Base-by-base conservation (phyloP, 2,329 filamentous ascomycete species). In the Rhynchosporium agropyri region DNA sequence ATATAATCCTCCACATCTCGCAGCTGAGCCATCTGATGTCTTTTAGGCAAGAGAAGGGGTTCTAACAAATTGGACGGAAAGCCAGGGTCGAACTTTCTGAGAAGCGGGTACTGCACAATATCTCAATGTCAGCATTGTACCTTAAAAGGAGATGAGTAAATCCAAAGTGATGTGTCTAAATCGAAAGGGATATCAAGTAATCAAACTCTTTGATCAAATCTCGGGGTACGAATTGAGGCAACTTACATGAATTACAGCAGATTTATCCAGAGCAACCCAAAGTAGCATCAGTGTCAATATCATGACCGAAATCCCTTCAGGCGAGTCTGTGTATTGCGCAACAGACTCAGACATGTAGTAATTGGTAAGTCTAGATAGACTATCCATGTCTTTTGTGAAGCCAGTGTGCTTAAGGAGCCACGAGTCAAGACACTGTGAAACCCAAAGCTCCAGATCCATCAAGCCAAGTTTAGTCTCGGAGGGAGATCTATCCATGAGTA, bases 191-290 rank as follows among this genome's bases (percentile, higher is more conserved):
- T 12, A 45, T 45, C 43, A 45, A 45, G 43, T 4, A 45, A 13
- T 15, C 4, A 45, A 8, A n/a, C 15, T 3, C n/a, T n/a, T 20
- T 15, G 7, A 7, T 20, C 13, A 15, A n/a, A 36, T 6, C 9
- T 36, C 20, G 43, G 8, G 15, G 20, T 7, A 7, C 15, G n/a
- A 4, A n/a, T 4, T n/a, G 3, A 20, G n/a, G 13, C 10, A 51
- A 51, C 49, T 51, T 36, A 53, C 50, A 26, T 73, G 61, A 1
- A 61, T 13, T 1, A 77, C 73, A 0, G 80, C 79, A 1, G 76
- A 75, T 57, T 75, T 80, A 64, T 89, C 85, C 38, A 81, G 79
- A 0, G 81, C 82, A 7, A 84, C 70, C 86, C 86, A 89, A 0
- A 89, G 70, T 60, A 88, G 84, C 2, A 85, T 67, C 0, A 83